Evolutionary conservation across 768 basidiomycete genomes (phyloP).

Genomic region (Boletus sensibilis): DNA sequence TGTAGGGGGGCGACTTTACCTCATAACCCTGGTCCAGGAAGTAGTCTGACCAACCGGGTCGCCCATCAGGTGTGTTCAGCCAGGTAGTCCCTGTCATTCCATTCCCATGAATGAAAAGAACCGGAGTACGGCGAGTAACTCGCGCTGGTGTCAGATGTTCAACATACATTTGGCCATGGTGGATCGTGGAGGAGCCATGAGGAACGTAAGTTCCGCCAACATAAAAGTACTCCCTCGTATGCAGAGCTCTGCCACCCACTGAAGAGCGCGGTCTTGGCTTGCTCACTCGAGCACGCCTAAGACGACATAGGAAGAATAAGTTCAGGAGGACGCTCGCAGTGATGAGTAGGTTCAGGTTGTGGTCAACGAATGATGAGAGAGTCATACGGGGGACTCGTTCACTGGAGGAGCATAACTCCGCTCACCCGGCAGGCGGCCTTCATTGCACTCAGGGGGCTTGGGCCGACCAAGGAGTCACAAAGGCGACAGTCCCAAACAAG

Average conservation of each 20-base stretch:
- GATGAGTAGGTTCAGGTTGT: conserved; percentile 4
- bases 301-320: conserved; percentile 14
- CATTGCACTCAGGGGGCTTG: background rate
- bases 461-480: background rate
- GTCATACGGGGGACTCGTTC: conserved; percentile 3
- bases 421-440: background rate
- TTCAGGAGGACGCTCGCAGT: conserved; percentile 19
- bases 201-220: conserved; percentile 43
- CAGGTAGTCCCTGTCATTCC: conserved; percentile 55
- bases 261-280: background rate
- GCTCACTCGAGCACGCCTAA: background rate
- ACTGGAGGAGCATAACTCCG: background rate
- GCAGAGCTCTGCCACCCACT: conserved; percentile 33
- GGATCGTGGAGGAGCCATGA: conserved; percentile 37
- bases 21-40: conserved; percentile 51
- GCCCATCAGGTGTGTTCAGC: conserved; percentile 53
- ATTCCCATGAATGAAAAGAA: conserved; percentile 50
- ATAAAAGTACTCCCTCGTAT: conserved; percentile 49
- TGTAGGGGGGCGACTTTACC: conserved; percentile 25
- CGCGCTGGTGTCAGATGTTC: conserved; percentile 46
- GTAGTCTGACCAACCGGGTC: conserved; percentile 57
- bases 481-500: background rate
- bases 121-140: conserved; percentile 39
- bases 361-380: conserved; percentile 3
- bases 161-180: conserved; percentile 50